These are phyloP conservation scores for Trametes hirsuta DNA, from an alignment of 1,284 basidiomycete species.

Conservation along the genomic window DNA sequence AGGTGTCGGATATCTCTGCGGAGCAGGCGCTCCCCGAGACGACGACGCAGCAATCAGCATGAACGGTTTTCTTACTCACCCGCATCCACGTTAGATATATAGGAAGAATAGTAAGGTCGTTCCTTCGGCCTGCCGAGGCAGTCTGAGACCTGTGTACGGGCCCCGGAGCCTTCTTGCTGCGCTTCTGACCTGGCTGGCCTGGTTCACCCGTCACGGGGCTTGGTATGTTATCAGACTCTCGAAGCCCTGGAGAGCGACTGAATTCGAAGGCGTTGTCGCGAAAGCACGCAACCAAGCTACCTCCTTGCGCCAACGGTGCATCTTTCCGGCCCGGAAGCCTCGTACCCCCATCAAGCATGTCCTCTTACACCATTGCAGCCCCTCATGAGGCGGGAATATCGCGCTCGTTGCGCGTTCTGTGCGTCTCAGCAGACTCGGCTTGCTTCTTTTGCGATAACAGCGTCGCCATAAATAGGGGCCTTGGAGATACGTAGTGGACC, in stretches of 20 bases:
- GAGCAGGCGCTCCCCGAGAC: constrained; percentile 16
- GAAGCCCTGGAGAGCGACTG: not conserved
- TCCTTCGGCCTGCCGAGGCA: too few relatives aligned
- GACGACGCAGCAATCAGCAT: not conserved
- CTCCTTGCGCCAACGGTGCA: not conserved
- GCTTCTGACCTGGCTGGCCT: not conserved
- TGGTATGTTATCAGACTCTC: constrained; percentile 1
- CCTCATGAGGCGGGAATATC: constrained; percentile 10
- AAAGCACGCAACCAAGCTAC: constrained; percentile 9
- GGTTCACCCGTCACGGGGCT: not conserved
- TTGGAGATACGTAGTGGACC: not conserved
- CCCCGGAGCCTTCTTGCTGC: not conserved
- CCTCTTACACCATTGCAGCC: constrained; percentile 4
- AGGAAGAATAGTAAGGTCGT: too few relatives aligned
- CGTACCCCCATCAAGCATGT: not conserved
- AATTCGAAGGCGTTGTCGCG: not conserved
- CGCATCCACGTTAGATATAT: too few relatives aligned
- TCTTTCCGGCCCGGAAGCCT: not conserved
- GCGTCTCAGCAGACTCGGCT: not conserved
- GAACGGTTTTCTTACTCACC: not conserved
- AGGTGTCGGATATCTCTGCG: constrained; percentile 44
- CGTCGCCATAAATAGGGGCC: not conserved
- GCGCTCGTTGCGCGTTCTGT: constrained; percentile 5
- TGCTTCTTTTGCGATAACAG: not conserved
- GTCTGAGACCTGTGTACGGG: too few relatives aligned